Evolutionary conservation across 148 eudicot genomes (phyloP).

Genomic region (Persicaria tinctoria): DNA sequence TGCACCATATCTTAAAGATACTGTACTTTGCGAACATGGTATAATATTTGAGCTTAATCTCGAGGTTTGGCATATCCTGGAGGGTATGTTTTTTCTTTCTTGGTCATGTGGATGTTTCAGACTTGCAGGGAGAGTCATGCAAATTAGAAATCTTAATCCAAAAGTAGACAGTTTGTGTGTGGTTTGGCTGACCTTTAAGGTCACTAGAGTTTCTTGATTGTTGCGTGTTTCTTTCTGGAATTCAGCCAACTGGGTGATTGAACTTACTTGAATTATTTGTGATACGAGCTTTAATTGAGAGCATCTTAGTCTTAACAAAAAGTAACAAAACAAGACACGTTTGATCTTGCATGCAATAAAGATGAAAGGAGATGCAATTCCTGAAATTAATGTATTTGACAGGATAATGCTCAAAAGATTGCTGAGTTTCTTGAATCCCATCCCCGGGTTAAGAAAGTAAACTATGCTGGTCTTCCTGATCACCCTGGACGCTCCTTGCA

Average conservation of each 20-base stretch:
- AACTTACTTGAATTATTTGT: not conserved
- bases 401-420: slow-evolving; percentile 95
- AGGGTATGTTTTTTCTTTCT: not conserved
- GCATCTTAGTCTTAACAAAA: not conserved
- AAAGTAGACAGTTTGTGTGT: not conserved
- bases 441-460: slow-evolving; percentile 75
- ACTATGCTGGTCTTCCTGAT: slow-evolving; percentile 88
- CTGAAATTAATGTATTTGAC: slow-evolving; percentile 13
- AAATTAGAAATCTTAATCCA: not conserved
- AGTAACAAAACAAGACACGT: slow-evolving; percentile 6
- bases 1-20: not conserved
- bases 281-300: not conserved
- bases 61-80: not conserved
- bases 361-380: not conserved
- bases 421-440: slow-evolving; percentile 92
- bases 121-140: not conserved
- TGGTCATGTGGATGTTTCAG: not conserved
- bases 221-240: not conserved
- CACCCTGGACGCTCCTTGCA: slow-evolving; percentile 89
- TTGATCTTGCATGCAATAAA: not conserved
- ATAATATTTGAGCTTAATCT: not conserved
- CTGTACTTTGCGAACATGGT: not conserved
- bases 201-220: not conserved
- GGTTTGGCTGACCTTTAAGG: not conserved
- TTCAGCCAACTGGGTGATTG: not conserved